phyloP scores from a whole-genome alignment of 2,329 filamentous ascomycete species.

The Scedosporium boydii region DNA sequence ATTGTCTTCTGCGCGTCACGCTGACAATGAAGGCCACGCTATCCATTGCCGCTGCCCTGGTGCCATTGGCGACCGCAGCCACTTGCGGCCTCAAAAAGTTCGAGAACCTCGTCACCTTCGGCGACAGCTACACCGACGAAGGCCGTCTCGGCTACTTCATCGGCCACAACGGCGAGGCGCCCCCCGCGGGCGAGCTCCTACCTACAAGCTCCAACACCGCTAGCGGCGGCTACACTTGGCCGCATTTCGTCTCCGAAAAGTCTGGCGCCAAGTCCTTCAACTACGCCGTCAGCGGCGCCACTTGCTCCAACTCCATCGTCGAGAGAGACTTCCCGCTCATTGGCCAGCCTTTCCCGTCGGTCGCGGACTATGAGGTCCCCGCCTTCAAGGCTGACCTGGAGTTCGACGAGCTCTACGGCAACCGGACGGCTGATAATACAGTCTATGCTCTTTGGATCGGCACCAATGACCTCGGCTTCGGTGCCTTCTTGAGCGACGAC shows the following conservation, averaged over 20 bases:
- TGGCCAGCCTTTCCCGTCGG: slow-evolving; percentile 48
- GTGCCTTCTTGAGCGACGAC: slow-evolving; percentile 56
- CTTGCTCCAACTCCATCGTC: slow-evolving; percentile 61
- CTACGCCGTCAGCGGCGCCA: slow-evolving; percentile 65
- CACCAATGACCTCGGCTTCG: slow-evolving; percentile 65
- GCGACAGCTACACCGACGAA: slow-evolving; percentile 71
- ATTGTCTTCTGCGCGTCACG: not conserved
- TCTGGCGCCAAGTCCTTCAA: slow-evolving; percentile 49
- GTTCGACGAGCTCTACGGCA: slow-evolving; percentile 30
- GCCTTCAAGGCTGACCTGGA: slow-evolving; percentile 42
- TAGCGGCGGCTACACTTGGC: slow-evolving; percentile 60
- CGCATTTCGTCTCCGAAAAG: slow-evolving; percentile 53
- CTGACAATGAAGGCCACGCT: slow-evolving; percentile 3
- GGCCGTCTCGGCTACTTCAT: slow-evolving; percentile 55
- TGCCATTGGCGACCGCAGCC: not conserved
- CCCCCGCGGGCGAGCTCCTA: slow-evolving; percentile 48
- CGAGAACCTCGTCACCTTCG: slow-evolving; percentile 58
- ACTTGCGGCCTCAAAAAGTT: slow-evolving; percentile 24
- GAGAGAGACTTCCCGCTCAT: slow-evolving; percentile 42
- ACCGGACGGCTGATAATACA: slow-evolving; percentile 45
- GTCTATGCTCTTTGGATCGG: slow-evolving; percentile 74
- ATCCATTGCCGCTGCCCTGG: not conserved
- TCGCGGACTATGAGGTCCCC: slow-evolving; percentile 51
- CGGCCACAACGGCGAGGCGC: slow-evolving; percentile 44
- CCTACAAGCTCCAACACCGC: slow-evolving; percentile 41